A percentile compares a stretch with the other conserved stretches of the same genome.
Conservation (phyloP, 768 basidiomycete genomes). For the Amanita fuliginea region DNA sequence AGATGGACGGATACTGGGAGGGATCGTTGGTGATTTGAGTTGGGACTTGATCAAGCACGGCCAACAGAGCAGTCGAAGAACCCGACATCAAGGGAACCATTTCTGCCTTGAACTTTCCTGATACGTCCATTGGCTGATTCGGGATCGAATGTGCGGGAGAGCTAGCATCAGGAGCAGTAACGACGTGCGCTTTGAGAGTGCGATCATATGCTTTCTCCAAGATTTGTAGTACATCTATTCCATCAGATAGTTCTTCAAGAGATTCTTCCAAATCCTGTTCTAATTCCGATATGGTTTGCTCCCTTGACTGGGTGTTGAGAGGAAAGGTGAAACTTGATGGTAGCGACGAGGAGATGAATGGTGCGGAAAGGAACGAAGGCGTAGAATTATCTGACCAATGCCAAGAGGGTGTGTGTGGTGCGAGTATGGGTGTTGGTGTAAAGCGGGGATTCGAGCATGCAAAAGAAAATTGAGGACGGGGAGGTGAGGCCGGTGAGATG, state of each 20-base stretch:
- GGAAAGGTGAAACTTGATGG: slow-evolving; percentile 4
- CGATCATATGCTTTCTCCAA: slow-evolving; percentile 61
- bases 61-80: slow-evolving; percentile 7
- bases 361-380: slow-evolving; percentile 11
- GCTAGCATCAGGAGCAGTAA: slow-evolving; percentile 11
- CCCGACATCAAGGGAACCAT: slow-evolving; percentile 6
- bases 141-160: slow-evolving; percentile 8
- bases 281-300: slow-evolving; percentile 9
- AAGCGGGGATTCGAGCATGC: slow-evolving; percentile 8
- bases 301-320: slow-evolving; percentile 1
- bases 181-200: slow-evolving; percentile 52
- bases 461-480: slow-evolving; percentile 4
- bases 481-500: slow-evolving; percentile 10
- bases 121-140: not conserved
- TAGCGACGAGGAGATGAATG: slow-evolving; percentile 5
- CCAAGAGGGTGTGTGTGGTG: slow-evolving; percentile 6
- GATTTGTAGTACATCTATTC: slow-evolving; percentile 56
- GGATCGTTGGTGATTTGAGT: slow-evolving; percentile 1
- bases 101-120: not conserved
- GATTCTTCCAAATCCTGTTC: slow-evolving; percentile 22
- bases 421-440: slow-evolving; percentile 12
- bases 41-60: slow-evolving; percentile 12
- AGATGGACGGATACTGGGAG: slow-evolving; percentile 2
- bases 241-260: slow-evolving; percentile 59
- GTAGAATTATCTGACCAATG: slow-evolving; percentile 9